These are phyloP conservation scores for Rhizopus arrhizus DNA, from an alignment of 371 early-diverging fungal genomes.

Conservation along the genomic window DNA sequence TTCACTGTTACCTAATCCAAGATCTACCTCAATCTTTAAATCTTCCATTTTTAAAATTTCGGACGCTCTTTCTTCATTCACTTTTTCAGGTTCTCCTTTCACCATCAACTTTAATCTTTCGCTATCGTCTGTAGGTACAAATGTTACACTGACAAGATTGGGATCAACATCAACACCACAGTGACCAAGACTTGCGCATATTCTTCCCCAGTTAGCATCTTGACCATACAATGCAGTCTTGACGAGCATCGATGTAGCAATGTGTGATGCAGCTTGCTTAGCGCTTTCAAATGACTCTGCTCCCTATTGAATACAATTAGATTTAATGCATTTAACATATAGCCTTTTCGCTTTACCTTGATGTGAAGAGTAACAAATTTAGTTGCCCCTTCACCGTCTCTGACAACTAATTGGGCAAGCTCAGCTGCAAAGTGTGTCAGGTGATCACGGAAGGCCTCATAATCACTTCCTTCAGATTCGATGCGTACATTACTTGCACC, in stretches of 20 bases:
- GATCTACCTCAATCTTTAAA: conserved; percentile 74
- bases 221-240: conserved; percentile 95
- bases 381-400: conserved; percentile 97
- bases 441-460: conserved; percentile 65
- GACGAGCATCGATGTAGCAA: conserved; percentile 89
- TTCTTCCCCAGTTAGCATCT: conserved; percentile 97
- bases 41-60: conserved; percentile 86
- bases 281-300: conserved; percentile 75
- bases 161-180: conserved; percentile 67
- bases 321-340: not conserved
- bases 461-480: conserved; percentile 58
- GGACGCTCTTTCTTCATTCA: conserved; percentile 78
- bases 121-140: conserved; percentile 70
- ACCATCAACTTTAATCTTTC: conserved; percentile 71
- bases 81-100: conserved; percentile 82
- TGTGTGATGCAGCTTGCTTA: conserved; percentile 81
- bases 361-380: conserved; percentile 93
- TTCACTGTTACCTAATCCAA: conserved; percentile 74
- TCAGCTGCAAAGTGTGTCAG: conserved; percentile 82
- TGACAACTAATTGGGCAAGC: conserved; percentile 83
- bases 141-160: conserved; percentile 71
- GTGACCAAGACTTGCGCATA: conserved; percentile 61
- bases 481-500: conserved; percentile 67
- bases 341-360: conserved; percentile 51
- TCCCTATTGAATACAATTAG: conserved; percentile 47